Conservation (phyloP, 31 red algal genomes). For the Porphyra umbilicalis region DNA sequence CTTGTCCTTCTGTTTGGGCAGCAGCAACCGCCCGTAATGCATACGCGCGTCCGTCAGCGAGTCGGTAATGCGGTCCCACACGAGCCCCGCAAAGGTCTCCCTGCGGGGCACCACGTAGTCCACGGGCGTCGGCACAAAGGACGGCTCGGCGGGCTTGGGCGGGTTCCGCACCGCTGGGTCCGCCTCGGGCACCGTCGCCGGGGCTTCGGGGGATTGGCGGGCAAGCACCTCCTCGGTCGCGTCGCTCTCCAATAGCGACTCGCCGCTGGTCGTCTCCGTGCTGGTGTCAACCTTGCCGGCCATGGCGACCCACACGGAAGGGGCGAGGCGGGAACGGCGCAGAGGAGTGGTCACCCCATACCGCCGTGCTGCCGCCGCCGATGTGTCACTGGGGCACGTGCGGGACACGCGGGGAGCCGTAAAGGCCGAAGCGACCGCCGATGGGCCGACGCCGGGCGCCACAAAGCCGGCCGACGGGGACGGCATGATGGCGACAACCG, state of each 20-base stretch:
- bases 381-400: too few species aligned
- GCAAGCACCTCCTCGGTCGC: not conserved
- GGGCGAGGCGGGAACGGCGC: not conserved
- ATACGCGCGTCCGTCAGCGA: conserved; percentile 34
- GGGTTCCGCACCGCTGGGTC: not conserved
- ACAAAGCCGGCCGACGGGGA: not conserved
- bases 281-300: not conserved
- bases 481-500: not conserved
- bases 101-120: not conserved
- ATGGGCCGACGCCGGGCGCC: not conserved
- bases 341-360: too few species aligned
- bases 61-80: conserved; percentile 44
- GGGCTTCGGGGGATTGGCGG: not conserved
- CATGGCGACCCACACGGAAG: not conserved
- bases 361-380: too few species aligned
- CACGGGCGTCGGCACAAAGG: not conserved
- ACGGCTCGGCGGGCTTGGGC: not conserved
- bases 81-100: conserved; percentile 7
- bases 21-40: conserved; percentile 29
- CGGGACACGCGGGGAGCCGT: not conserved
- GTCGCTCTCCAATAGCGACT: not conserved
- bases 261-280: not conserved
- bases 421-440: not conserved
- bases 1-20: not conserved
- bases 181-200: not conserved